These are phyloP conservation scores for Vigna hirtella DNA, from an alignment of 306 rosid genomes.

Conservation along the genomic window DNA sequence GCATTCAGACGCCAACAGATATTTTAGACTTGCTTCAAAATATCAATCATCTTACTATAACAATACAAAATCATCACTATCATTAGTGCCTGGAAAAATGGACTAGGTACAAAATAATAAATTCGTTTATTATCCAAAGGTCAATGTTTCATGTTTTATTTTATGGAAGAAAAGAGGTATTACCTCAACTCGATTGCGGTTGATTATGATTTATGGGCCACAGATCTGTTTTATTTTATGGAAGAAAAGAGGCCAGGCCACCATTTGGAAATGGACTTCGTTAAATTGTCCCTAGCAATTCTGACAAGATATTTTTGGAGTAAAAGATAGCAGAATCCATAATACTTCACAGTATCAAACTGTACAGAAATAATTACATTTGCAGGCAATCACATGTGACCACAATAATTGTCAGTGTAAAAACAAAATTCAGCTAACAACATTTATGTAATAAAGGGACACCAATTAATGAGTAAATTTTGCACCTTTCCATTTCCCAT, in stretches of 20 bases:
- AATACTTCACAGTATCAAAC: slow-evolving; percentile 43
- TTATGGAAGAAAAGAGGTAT: not conserved
- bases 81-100: slow-evolving; percentile 9
- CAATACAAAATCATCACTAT: slow-evolving; percentile 38
- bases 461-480: slow-evolving; percentile 30
- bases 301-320: slow-evolving; percentile 22
- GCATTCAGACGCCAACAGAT: slow-evolving; percentile 31
- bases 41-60: not conserved
- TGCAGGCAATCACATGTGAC: slow-evolving; percentile 45
- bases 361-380: slow-evolving; percentile 59
- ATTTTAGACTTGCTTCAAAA: slow-evolving; percentile 40
- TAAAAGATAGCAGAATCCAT: slow-evolving; percentile 16
- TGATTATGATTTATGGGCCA: slow-evolving; percentile 7
- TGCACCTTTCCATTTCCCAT: slow-evolving; percentile 37
- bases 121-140: not conserved
- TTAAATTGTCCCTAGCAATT: slow-evolving; percentile 4
- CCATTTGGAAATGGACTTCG: slow-evolving; percentile 3
- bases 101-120: slow-evolving; percentile 1
- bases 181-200: not conserved
- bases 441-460: slow-evolving; percentile 33
- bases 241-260: not conserved
- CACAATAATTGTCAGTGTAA: slow-evolving; percentile 52
- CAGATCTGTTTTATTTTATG: not conserved
- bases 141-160: not conserved
- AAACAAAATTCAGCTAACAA: slow-evolving; percentile 47